These are phyloP conservation scores for Auricularia sp. DNA, from an alignment of 768 basidiomycete species.

Conservation along the genomic window DNA sequence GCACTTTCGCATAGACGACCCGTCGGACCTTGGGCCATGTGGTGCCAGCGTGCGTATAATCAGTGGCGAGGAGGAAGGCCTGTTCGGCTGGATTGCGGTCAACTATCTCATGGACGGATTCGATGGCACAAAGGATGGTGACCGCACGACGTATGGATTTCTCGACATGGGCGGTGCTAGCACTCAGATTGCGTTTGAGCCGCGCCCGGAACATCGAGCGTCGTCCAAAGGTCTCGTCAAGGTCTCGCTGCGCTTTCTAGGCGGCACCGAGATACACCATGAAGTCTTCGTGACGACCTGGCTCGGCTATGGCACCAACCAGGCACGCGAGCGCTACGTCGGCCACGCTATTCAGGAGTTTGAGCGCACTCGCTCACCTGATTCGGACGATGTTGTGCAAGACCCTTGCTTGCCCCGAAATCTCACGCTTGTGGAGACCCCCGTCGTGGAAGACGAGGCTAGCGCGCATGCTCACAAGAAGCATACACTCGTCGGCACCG, in stretches of 20 bases:
- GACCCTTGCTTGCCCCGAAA: slow-evolving; percentile 89
- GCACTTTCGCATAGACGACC: slow-evolving; percentile 61
- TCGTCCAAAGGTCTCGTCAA: slow-evolving; percentile 59
- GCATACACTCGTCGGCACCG: slow-evolving; percentile 71
- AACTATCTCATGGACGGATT: slow-evolving; percentile 99
- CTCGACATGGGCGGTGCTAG: slow-evolving; percentile 99
- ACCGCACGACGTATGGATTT: slow-evolving; percentile 87
- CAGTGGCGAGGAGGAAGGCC: slow-evolving; percentile 94
- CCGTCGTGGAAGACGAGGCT: slow-evolving; percentile 32
- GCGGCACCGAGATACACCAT: slow-evolving; percentile 81
- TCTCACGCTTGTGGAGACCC: slow-evolving; percentile 49
- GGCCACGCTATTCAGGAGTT: slow-evolving; percentile 51
- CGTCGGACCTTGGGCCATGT: slow-evolving; percentile 66
- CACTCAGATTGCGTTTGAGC: slow-evolving; percentile 97
- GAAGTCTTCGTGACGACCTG: slow-evolving; percentile 96
- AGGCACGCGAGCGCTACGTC: slow-evolving; percentile 90
- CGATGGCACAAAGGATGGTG: slow-evolving; percentile 33
- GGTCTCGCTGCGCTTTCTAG: slow-evolving; percentile 70
- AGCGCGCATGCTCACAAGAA: slow-evolving; percentile 36
- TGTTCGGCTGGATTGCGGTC: slow-evolving; percentile 98
- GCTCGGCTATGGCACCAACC: slow-evolving; percentile 96
- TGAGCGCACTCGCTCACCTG: slow-evolving; percentile 29
- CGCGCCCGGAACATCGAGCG: slow-evolving; percentile 43
- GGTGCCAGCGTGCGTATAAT: slow-evolving; percentile 91
- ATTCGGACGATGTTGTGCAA: slow-evolving; percentile 32